Evolutionary conservation across 2,329 filamentous ascomycete genomes (phyloP).

Genomic region (Cyclaneusma minus): DNA sequence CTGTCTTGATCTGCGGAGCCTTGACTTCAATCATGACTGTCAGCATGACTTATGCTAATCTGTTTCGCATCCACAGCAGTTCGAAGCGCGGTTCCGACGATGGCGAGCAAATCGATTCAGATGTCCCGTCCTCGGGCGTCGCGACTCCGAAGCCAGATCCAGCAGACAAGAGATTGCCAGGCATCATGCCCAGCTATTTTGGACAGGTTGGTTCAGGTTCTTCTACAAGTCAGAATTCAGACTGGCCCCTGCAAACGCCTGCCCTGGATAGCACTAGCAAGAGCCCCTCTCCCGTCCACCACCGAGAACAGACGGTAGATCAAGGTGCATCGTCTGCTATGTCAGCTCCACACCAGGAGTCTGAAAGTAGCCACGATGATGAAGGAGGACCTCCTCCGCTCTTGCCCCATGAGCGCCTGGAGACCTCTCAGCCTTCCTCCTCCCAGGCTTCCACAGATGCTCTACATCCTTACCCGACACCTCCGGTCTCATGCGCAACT

Average conservation of each 20-base stretch:
- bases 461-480: slow-evolving; percentile 37
- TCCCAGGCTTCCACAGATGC: slow-evolving; percentile 8
- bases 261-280: slow-evolving; percentile 9
- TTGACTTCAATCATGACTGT: slow-evolving; percentile 1
- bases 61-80: too few relatives aligned
- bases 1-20: too few relatives aligned
- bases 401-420: slow-evolving; percentile 11
- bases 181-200: slow-evolving; percentile 92
- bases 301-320: slow-evolving; percentile 9
- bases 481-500: slow-evolving; percentile 34
- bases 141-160: slow-evolving; percentile 88
- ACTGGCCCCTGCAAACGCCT: slow-evolving; percentile 16
- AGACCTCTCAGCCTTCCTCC: slow-evolving; percentile 10
- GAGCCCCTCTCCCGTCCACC: slow-evolving; percentile 8
- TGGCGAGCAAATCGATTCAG: slow-evolving; percentile 65
- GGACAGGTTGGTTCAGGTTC: slow-evolving; percentile 94
- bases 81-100: too few relatives aligned
- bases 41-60: slow-evolving; percentile 14
- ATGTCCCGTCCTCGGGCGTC: slow-evolving; percentile 78
- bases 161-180: slow-evolving; percentile 85
- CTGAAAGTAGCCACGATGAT: slow-evolving; percentile 10
- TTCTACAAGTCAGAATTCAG: slow-evolving; percentile 26
- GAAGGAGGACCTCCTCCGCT: slow-evolving; percentile 11
- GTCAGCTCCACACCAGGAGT: slow-evolving; percentile 12
- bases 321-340: slow-evolving; percentile 12